Evolutionary conservation across 1,284 basidiomycete species (phyloP).

Genomic region (Schizophyllum commune): DNA sequence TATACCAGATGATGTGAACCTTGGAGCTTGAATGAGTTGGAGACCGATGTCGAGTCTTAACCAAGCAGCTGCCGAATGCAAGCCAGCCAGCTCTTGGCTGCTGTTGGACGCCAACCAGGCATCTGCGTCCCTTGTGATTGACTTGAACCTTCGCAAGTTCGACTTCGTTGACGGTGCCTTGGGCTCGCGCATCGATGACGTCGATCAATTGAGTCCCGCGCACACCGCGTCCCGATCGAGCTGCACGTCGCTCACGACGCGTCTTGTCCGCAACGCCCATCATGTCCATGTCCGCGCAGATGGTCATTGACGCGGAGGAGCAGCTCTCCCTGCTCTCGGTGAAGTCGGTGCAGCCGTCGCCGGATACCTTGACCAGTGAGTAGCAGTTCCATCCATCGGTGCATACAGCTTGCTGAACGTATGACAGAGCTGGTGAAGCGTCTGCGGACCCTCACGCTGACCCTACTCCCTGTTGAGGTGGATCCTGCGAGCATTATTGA

Average conservation of each 20-base stretch:
- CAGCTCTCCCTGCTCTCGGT: constrained; percentile 37
- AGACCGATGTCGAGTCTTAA: too few species aligned
- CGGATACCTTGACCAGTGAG: constrained; percentile 67
- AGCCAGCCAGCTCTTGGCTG: too few species aligned
- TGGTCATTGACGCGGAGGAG: constrained; percentile 39
- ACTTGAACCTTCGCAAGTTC: neutral
- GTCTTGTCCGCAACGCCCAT: constrained; percentile 1
- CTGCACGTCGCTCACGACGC: neutral
- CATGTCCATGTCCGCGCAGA: neutral
- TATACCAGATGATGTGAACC: too few species aligned
- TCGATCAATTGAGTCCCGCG: neutral
- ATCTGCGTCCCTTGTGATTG: too few species aligned
- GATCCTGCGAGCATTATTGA: constrained; percentile 49
- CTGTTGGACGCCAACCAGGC: too few species aligned
- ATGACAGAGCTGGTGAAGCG: constrained; percentile 69
- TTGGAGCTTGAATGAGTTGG: too few species aligned
- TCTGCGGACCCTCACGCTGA: constrained; percentile 69
- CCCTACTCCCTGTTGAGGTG: constrained; percentile 78
- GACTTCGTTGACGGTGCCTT: neutral
- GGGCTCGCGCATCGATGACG: neutral
- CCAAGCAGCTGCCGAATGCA: too few species aligned
- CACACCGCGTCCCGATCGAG: neutral
- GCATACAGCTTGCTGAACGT: neutral
- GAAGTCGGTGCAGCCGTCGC: constrained; percentile 47
- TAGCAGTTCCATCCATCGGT: constrained; percentile 5